phyloP scores from a whole-genome alignment of 2,329 filamentous ascomycete species.

The Harringtonia aguacate region DNA sequence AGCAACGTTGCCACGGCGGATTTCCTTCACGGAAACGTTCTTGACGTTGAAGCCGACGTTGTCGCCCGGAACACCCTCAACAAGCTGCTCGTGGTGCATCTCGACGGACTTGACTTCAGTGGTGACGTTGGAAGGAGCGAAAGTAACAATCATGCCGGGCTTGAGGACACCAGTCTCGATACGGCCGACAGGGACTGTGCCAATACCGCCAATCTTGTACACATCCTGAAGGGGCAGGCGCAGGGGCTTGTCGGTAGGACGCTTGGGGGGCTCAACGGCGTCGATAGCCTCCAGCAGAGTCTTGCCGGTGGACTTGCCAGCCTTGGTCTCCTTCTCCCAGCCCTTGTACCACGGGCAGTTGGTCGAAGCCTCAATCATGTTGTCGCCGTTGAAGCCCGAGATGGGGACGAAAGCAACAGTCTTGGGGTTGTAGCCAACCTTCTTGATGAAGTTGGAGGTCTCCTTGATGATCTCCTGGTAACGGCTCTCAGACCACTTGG shows the following conservation, averaged over 20 bases:
- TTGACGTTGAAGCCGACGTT: conserved; percentile 99
- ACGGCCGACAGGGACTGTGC: conserved; percentile 99
- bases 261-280: conserved; percentile 81
- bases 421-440: conserved; percentile 99
- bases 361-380: conserved; percentile 84
- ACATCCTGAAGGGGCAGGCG: conserved; percentile 99
- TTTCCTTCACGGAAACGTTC: conserved; percentile 99
- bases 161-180: conserved; percentile 98
- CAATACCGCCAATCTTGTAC: conserved; percentile 99
- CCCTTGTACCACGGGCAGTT: conserved; percentile 99
- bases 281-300: conserved; percentile 99
- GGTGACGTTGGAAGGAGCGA: conserved; percentile 97
- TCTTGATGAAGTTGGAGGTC: conserved; percentile 99
- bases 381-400: conserved; percentile 99
- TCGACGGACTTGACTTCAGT: conserved; percentile 99
- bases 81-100: conserved; percentile 99
- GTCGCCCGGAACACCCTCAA: conserved; percentile 93
- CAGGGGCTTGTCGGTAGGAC: conserved; percentile 98
- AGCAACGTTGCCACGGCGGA: conserved; percentile 99
- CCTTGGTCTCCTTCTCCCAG: conserved; percentile 98
- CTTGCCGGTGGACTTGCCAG: conserved; percentile 79
- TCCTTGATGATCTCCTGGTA: conserved; percentile 99
- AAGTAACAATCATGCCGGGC: conserved; percentile 90
- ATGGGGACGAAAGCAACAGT: conserved; percentile 96
- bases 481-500: conserved; percentile 94